Evolutionary conservation across 1,284 basidiomycete genomes (phyloP).

Genomic region (Pyrrhoderma noxium): DNA sequence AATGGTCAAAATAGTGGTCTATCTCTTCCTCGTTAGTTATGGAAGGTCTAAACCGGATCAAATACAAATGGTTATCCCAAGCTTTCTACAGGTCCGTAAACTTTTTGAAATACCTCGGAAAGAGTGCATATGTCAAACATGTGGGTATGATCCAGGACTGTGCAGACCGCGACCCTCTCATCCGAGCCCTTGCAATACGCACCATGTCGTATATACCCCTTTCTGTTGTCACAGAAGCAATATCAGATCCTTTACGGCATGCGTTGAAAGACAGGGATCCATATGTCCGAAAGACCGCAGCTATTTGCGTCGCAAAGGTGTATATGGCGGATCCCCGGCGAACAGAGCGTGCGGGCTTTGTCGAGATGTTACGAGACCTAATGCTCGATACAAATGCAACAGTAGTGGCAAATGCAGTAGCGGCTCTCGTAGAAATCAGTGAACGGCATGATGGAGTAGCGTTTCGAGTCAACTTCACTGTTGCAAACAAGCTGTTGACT

Average conservation of each 20-base stretch:
- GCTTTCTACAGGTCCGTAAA: conserved; percentile 70
- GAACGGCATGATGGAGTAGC: conserved; percentile 87
- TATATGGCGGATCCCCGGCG: conserved; percentile 80
- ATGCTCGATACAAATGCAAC: conserved; percentile 93
- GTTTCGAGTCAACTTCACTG: conserved; percentile 76
- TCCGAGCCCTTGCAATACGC: conserved; percentile 87
- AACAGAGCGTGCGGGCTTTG: conserved; percentile 81
- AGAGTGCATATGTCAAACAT: no score
- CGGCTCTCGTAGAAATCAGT: conserved; percentile 86
- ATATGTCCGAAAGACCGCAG: conserved; percentile 94
- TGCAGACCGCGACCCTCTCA: conserved; percentile 85
- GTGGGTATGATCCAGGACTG: conserved; percentile 59
- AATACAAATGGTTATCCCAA: conserved; percentile 81
- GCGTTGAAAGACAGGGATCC: conserved; percentile 86
- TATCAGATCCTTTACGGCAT: conserved; percentile 81
- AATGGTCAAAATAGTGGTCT: conserved; percentile 60
- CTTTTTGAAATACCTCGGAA: no score
- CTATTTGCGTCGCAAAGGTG: conserved; percentile 89
- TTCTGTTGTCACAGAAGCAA: conserved; percentile 69
- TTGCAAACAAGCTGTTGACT: conserved; percentile 77
- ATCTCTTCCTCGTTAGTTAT: conserved; percentile 90
- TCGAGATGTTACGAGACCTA: conserved; percentile 79
- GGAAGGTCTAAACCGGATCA: conserved; percentile 83
- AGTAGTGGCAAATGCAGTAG: conserved; percentile 91
- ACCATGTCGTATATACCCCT: conserved; percentile 96